Percentiles rank a stretch among this genome's conserved stretches.
These are phyloP conservation scores for Amesomyces nigricolor DNA, from an alignment of 2,329 filamentous ascomycete species.

Conservation along the genomic window DNA sequence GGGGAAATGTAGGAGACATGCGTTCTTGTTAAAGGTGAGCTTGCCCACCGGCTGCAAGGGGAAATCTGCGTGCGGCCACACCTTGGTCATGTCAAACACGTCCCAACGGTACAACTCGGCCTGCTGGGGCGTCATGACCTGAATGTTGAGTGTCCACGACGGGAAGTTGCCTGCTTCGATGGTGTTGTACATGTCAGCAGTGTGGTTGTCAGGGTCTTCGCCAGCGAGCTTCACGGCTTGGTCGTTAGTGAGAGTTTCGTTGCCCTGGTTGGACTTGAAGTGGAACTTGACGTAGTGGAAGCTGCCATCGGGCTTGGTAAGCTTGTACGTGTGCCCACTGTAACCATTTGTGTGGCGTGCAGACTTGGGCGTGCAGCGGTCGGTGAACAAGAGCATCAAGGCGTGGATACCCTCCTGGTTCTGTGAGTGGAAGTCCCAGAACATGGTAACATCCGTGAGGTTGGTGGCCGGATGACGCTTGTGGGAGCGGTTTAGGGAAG, in stretches of 20 bases:
- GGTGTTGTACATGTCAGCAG: background rate
- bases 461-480: slow-evolving; percentile 41
- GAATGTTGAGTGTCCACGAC: slow-evolving; percentile 47
- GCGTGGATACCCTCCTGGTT: slow-evolving; percentile 47
- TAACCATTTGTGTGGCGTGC: slow-evolving; percentile 42
- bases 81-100: slow-evolving; percentile 55
- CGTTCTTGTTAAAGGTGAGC: slow-evolving; percentile 42
- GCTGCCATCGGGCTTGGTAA: slow-evolving; percentile 40
- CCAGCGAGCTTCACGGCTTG: slow-evolving; percentile 33
- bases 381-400: slow-evolving; percentile 47
- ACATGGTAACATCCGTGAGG: slow-evolving; percentile 40
- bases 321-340: slow-evolving; percentile 44
- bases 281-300: slow-evolving; percentile 48
- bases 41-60: slow-evolving; percentile 48
- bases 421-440: slow-evolving; percentile 37
- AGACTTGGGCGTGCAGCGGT: slow-evolving; percentile 44
- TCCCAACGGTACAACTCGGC: slow-evolving; percentile 43
- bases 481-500: slow-evolving; percentile 39
- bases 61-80: slow-evolving; percentile 50
- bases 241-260: slow-evolving; percentile 38
- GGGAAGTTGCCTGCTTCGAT: background rate
- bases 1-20: background rate
- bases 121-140: slow-evolving; percentile 48
- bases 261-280: slow-evolving; percentile 42
- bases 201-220: slow-evolving; percentile 20